Evolutionary conservation across 23 red algal genomes (phyloP), one percentile per base, ranked within the genome.

Genomic region (Gracilaria vermiculophylla): DNA sequence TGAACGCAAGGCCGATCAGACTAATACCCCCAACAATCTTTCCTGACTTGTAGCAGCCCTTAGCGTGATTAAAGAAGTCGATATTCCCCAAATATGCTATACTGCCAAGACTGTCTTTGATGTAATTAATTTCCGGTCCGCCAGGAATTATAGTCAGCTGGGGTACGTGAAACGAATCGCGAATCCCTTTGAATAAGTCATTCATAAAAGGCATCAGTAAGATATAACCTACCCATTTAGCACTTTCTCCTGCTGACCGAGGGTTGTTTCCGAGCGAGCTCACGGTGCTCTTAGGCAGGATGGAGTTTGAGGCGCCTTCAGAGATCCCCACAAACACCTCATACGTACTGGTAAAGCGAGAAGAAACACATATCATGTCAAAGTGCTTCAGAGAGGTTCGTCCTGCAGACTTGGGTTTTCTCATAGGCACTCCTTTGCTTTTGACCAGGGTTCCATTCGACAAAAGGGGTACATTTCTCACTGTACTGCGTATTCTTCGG

Each of bases 1-100:
- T 92, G 69, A 92, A 92, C 25, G 77, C 88, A 39, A 92, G 28
- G 25, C 88, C 88, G 17, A 92, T 77, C 21, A 92, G 43, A 55
- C 85, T 78, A 10, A 51, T 53, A 19, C 40, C 56, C 66, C 57
- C 57, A 45, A 77, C 88, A 31, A 92, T 64, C 13, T 45, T 42
- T 24, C 44, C 65, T 49, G 76, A 82, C 66, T 60, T 71, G 52
- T 78, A 92, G 66, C 73, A 76, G 27, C 61, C 66, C 35, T 73
- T 92, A 13, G 83, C 66, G 0, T 57, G 44, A 31, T 54, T 49
- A 28, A 50, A 31, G 17, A 76, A 41, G 55, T 92, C 69, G 21
- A 67, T 81, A 7, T 27, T 75, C 40, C 83, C 41, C 32, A 82
- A 77, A 44, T 81, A 67, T 16, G 83, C 88, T 50, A 73, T 43